Percentiles rank a stretch among this genome's conserved stretches.
Evolutionary conservation across 305 asterid species (phyloP).

Genomic region (Plantago coronopus): DNA sequence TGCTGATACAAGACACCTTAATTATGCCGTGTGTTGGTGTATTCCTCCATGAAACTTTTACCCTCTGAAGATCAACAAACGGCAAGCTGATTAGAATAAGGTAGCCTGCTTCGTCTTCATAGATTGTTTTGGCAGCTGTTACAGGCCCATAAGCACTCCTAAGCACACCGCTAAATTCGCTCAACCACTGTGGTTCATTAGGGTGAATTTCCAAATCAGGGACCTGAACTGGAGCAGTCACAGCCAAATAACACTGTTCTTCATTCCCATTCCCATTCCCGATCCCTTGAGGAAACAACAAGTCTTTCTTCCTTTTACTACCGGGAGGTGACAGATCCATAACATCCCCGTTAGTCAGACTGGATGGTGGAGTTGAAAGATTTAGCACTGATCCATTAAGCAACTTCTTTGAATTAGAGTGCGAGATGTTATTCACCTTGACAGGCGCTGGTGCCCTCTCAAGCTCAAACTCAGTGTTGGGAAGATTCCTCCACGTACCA

Average conservation of each 20-base stretch:
- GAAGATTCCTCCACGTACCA: constrained; percentile 75
- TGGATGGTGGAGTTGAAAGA: constrained; percentile 49
- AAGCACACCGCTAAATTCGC: constrained; percentile 68
- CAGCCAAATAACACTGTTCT: constrained; percentile 35
- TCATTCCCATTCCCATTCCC: too few relatives aligned
- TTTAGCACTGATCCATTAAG: constrained; percentile 60
- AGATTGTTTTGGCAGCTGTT: constrained; percentile 75
- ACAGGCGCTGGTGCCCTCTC: constrained; percentile 45
- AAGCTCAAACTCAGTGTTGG: constrained; percentile 71
- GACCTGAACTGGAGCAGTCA: constrained; percentile 20
- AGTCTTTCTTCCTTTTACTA: constrained; percentile 65
- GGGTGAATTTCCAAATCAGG: constrained; percentile 59
- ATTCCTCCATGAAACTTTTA: constrained; percentile 91
- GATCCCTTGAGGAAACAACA: constrained; percentile 47
- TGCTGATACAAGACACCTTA: constrained; percentile 70
- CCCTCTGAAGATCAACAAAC: constrained; percentile 79
- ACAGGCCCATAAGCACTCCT: constrained; percentile 79
- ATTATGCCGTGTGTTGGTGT: constrained; percentile 70
- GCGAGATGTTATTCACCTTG: constrained; percentile 36
- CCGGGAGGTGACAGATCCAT: constrained; percentile 47
- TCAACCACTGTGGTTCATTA: constrained; percentile 61
- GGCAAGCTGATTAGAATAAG: constrained; percentile 73
- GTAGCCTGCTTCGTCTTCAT: constrained; percentile 75
- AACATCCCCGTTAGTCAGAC: constrained; percentile 49
- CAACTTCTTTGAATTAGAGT: constrained; percentile 51